Base-by-base conservation (phyloP, 2,329 filamentous ascomycete species). In the Colletotrichum theobromicola region DNA sequence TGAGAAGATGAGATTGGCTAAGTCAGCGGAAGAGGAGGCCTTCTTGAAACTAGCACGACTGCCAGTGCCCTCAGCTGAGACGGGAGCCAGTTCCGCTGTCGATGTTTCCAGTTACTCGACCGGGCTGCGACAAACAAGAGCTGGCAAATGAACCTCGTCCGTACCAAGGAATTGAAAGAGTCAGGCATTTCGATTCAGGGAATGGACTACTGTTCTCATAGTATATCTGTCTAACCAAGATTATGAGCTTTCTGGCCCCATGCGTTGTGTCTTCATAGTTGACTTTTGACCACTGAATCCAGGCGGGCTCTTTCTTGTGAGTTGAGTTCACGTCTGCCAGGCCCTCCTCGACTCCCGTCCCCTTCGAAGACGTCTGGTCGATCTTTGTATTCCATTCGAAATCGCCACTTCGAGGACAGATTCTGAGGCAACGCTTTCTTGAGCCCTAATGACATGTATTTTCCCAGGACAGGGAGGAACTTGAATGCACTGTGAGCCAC, bases 351-450 rank as follows among this genome's bases (percentile, higher is more conserved):
- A 21, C 81, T 83, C 1, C 81, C 81, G 57, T 83, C 81, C 2
- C 81, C 81, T 1, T 71, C 28, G 18, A 79, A 81, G 24, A 34
- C 8, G 67, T 55, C 53, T 67, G n/a, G 16, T 32, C 8, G 53
- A 53, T 16, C 34, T 34, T 4, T 74, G 60, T 5, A 57, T 21
- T 57, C 58, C 6, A 3, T 35, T 67, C 30, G 77, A 76, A 18
- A 82, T 65, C 81, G 77, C 82, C 82, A 83, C 62, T 82, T 82
- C 4, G 75, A 60, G 21, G 80, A 73, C 26, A 83, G 75, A 77
- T 3, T 73, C 15, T 0, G 77, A 16, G 65, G 55, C 15, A 8
- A 80, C 80, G 26, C 78, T 82, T 18, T 80, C 77, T 66, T 83
- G 79, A 7, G 79, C 81, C 24, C 83, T 81, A 4, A 73, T 77